phyloP scores from a whole-genome alignment of 2,329 filamentous ascomycete genomes.

The Arthrinium phaeospermum region DNA sequence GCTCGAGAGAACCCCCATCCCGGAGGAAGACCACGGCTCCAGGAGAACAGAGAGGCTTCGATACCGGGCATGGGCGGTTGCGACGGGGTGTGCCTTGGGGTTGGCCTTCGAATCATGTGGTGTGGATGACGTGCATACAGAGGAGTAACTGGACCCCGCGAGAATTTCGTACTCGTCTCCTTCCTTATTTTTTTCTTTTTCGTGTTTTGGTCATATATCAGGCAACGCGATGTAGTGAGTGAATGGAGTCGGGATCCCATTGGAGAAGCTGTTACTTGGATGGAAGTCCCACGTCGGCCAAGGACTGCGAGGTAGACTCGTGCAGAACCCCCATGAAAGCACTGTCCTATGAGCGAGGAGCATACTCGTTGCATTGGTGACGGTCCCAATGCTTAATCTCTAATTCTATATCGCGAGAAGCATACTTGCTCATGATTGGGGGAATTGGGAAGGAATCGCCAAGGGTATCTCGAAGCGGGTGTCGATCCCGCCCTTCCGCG shows the following conservation, averaged over 20 bases:
- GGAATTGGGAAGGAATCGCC: not conserved
- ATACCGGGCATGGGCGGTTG: not conserved
- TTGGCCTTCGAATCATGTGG: not conserved
- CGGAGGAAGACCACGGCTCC: not conserved
- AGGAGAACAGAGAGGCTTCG: not conserved
- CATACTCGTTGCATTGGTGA: not conserved
- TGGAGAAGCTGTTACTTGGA: not conserved
- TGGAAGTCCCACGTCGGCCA: not conserved
- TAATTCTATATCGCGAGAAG: not conserved
- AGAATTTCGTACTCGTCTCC: not conserved
- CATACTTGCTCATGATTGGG: not conserved
- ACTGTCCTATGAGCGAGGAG: not conserved
- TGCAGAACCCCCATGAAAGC: not conserved
- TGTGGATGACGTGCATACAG: not conserved
- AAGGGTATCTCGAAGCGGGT: not conserved
- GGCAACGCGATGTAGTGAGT: not conserved
- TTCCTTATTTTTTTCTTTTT: too few relatives aligned
- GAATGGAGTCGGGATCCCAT: not conserved
- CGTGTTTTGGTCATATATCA: not conserved
- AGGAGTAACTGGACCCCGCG: not conserved
- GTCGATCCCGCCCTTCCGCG: slow-evolving; percentile 1
- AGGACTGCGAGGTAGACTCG: not conserved
- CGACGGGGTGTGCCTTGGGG: not conserved
- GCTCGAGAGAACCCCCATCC: not conserved
- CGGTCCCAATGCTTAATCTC: not conserved